Percentiles rank a stretch among this genome's conserved stretches.
These are phyloP conservation scores for Nannochloropsis salina DNA, from an alignment of 108 stramenopile species.

Conservation along the genomic window DNA sequence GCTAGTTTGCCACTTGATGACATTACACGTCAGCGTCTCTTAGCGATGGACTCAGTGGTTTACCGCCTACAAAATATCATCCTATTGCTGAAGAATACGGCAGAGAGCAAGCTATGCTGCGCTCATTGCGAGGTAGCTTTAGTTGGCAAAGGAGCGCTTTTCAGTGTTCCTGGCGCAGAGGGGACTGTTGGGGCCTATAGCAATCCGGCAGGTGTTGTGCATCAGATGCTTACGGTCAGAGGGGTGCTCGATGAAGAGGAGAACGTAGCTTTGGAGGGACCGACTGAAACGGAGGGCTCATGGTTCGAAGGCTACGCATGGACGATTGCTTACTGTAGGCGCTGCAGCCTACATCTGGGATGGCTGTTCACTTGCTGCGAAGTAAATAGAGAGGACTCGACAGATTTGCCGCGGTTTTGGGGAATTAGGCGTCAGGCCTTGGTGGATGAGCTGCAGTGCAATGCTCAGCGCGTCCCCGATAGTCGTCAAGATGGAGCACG, in stretches of 20 bases:
- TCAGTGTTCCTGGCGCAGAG: slow-evolving; percentile 43
- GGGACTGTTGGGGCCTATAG: slow-evolving; percentile 48
- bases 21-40: slow-evolving; percentile 31
- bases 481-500: no score
- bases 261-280: not conserved
- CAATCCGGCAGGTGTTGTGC: slow-evolving; percentile 40
- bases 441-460: not conserved
- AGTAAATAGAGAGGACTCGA: not conserved
- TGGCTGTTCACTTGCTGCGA: slow-evolving; percentile 38
- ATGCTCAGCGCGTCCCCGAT: no score
- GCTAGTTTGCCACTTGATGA: slow-evolving; percentile 37
- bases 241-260: slow-evolving; percentile 26
- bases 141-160: slow-evolving; percentile 38
- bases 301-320: slow-evolving; percentile 45
- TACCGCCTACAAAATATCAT: slow-evolving; percentile 18
- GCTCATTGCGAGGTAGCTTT: slow-evolving; percentile 29
- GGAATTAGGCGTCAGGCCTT: not conserved
- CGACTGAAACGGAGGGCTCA: not conserved
- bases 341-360: slow-evolving; percentile 30
- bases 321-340: slow-evolving; percentile 33
- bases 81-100: slow-evolving; percentile 15
- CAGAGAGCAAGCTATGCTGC: slow-evolving; percentile 34
- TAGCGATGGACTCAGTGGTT: slow-evolving; percentile 33
- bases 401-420: not conserved
- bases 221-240: slow-evolving; percentile 43